Evolutionary conservation across 768 basidiomycete genomes (phyloP).

Genomic region (Boletus pseudo-olivaceus): DNA sequence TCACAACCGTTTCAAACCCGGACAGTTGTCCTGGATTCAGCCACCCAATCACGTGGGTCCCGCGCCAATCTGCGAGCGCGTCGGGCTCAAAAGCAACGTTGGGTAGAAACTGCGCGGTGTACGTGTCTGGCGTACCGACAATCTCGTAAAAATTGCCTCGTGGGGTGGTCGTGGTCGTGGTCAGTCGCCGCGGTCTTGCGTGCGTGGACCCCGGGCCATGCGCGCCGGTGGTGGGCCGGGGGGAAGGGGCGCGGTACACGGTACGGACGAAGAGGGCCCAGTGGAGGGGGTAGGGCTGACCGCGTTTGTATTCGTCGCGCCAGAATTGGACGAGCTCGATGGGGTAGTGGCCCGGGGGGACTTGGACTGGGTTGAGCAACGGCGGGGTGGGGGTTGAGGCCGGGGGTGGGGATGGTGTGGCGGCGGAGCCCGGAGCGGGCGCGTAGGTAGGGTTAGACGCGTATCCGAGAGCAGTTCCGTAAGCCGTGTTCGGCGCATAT

Average conservation of each 20-base stretch:
- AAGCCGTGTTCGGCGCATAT: not conserved
- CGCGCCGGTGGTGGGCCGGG: not conserved
- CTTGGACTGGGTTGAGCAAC: conserved; percentile 10
- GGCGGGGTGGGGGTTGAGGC: not conserved
- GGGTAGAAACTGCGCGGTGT: conserved; percentile 13
- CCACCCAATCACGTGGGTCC: conserved; percentile 24
- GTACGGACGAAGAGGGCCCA: conserved; percentile 33
- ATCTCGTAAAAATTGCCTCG: conserved; percentile 29
- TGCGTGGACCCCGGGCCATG: not conserved
- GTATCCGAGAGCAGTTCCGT: not conserved
- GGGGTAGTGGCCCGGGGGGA: conserved; percentile 16
- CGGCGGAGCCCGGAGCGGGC: not conserved
- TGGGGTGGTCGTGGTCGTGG: not conserved
- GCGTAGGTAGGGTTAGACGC: not conserved
- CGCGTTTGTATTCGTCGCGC: conserved; percentile 14
- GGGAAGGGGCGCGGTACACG: not conserved
- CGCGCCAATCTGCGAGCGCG: conserved; percentile 22
- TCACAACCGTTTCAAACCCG: conserved; percentile 15
- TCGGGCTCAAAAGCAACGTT: conserved; percentile 7
- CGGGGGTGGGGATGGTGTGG: not conserved
- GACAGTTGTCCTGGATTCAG: conserved; percentile 9
- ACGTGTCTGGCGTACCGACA: conserved; percentile 25
- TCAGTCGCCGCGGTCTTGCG: not conserved
- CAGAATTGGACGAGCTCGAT: conserved; percentile 32
- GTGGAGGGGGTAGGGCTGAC: conserved; percentile 17